Conservation (phyloP, 2,329 filamentous ascomycete genomes). For the Pestalotiopsis fici region DNA sequence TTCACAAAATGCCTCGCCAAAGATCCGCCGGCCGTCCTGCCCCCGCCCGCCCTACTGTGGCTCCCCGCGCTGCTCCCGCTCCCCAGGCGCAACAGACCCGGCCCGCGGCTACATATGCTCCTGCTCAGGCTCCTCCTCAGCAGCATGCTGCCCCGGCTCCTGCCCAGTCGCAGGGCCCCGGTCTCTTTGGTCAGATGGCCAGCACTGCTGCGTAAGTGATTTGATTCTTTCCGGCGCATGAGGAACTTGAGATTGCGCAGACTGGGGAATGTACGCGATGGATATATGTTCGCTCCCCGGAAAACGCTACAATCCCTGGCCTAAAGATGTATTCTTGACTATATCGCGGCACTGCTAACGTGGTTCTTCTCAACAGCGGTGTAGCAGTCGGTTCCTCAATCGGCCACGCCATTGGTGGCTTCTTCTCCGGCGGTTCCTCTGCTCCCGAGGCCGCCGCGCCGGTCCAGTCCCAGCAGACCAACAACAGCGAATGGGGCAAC, state of each 20-base stretch:
- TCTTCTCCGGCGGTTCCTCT: constrained; percentile 77
- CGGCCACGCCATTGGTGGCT: constrained; percentile 88
- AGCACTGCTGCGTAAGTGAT: constrained; percentile 89
- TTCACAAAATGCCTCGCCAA: constrained; percentile 72
- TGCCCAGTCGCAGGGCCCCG: constrained; percentile 68
- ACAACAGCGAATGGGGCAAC: constrained; percentile 57
- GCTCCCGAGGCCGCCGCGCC: constrained; percentile 46
- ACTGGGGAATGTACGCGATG: no score
- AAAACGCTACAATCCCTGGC: no score
- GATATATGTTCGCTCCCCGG: no score
- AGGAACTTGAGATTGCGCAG: background rate
- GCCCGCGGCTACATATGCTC: constrained; percentile 68
- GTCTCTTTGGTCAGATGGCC: constrained; percentile 95
- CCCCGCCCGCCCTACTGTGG: constrained; percentile 64
- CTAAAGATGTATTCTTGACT: no score
- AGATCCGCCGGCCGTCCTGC: constrained; percentile 62
- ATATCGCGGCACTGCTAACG: no score
- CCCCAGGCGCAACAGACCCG: constrained; percentile 63
- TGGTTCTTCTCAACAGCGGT: constrained; percentile 60
- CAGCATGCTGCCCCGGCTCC: constrained; percentile 45
- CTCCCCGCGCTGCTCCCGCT: constrained; percentile 53
- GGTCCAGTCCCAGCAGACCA: constrained; percentile 45
- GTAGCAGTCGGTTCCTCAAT: constrained; percentile 94
- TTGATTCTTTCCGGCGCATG: background rate
- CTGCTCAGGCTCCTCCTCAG: constrained; percentile 47